Percentiles rank a stretch among this genome's conserved stretches.
phyloP scores from a whole-genome alignment of 192 early-diverging fungal species.

The Coemansia sp. region DNA sequence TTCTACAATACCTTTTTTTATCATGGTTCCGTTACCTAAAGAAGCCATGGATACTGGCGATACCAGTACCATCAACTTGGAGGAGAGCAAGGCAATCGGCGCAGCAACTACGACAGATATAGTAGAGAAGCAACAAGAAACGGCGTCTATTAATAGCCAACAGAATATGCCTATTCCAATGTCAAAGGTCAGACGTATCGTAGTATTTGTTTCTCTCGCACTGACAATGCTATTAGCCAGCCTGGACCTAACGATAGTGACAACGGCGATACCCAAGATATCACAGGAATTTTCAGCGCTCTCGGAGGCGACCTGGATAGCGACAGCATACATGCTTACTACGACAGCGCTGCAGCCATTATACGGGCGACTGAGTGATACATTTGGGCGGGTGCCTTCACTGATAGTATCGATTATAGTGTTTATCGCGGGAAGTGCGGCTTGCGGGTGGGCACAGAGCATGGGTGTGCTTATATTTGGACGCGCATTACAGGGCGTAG shows the following conservation, averaged over 20 bases:
- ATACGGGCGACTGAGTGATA: slow-evolving; percentile 79
- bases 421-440: slow-evolving; percentile 60
- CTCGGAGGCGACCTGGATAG: slow-evolving; percentile 76
- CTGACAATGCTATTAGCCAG: slow-evolving; percentile 62
- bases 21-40: background rate
- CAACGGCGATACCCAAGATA: slow-evolving; percentile 65
- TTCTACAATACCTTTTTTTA: background rate
- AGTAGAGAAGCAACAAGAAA: background rate
- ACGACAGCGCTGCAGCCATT: slow-evolving; percentile 76
- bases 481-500: slow-evolving; percentile 67
- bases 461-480: slow-evolving; percentile 70
- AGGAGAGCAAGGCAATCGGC: background rate
- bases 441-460: slow-evolving; percentile 57
- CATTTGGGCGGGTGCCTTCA: slow-evolving; percentile 72
- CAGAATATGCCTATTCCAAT: slow-evolving; percentile 10
- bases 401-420: slow-evolving; percentile 59
- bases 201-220: slow-evolving; percentile 48
- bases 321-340: slow-evolving; percentile 68
- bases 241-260: slow-evolving; percentile 67
- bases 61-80: background rate
- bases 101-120: background rate
- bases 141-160: background rate
- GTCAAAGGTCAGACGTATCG: slow-evolving; percentile 20
- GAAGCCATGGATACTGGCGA: background rate
- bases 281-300: slow-evolving; percentile 60